phyloP scores from a whole-genome alignment of 2,329 filamentous ascomycete genomes.

The Penicillium concentricum region DNA sequence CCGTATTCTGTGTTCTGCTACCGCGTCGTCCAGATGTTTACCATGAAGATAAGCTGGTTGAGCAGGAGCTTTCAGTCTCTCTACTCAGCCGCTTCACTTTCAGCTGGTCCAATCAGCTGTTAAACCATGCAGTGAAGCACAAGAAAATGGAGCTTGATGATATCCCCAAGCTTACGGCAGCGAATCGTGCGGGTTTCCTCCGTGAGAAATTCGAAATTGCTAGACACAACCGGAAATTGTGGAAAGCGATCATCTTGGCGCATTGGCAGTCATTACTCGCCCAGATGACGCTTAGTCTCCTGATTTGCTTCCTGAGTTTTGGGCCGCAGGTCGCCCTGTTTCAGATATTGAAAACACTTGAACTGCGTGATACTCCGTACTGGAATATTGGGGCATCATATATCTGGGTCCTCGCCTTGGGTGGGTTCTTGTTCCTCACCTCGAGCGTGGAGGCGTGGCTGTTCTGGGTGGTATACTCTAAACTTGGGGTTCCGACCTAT shows the following conservation, averaged over 20 bases:
- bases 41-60: conserved; percentile 59
- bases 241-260: conserved; percentile 59
- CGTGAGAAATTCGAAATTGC: conserved; percentile 50
- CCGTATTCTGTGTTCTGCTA: conserved; percentile 50
- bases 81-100: conserved; percentile 64
- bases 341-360: conserved; percentile 64
- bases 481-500: conserved; percentile 65
- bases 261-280: conserved; percentile 57
- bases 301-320: conserved; percentile 61
- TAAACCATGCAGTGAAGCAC: conserved; percentile 57
- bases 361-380: conserved; percentile 51
- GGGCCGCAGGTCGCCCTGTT: conserved; percentile 69
- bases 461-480: conserved; percentile 65
- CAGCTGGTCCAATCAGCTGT: conserved; percentile 59
- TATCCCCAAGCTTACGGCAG: conserved; percentile 60
- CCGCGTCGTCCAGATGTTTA: conserved; percentile 69
- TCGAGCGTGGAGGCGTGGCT: conserved; percentile 64
- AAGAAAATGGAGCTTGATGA: conserved; percentile 62
- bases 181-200: conserved; percentile 52
- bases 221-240: conserved; percentile 48
- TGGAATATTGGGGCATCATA: conserved; percentile 56
- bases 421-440: conserved; percentile 55
- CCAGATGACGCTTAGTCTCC: conserved; percentile 60
- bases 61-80: conserved; percentile 61
- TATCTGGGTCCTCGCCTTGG: conserved; percentile 67